Percentiles rank a stretch among this genome's conserved stretches.
These are phyloP conservation scores for Acanthochlamys bracteata DNA, from an alignment of 106 monocot species.

Conservation along the genomic window DNA sequence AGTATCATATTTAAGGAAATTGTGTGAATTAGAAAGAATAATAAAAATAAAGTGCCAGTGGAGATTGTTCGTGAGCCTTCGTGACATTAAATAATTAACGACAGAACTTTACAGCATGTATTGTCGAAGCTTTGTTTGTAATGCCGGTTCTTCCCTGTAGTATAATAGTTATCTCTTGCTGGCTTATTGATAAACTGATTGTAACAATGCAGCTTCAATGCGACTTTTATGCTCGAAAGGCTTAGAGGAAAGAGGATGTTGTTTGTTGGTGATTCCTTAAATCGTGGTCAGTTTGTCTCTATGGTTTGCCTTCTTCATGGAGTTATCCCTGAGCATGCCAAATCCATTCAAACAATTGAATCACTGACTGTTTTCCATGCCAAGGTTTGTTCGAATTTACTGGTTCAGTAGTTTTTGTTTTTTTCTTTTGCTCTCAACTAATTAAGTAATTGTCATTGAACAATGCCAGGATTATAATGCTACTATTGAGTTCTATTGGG, in stretches of 20 bases:
- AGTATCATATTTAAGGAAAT: no score
- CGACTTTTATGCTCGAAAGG: conserved; percentile 70
- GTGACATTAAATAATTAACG: no score
- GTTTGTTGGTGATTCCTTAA: conserved; percentile 86
- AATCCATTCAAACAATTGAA: conserved; percentile 38
- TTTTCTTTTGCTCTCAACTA: not conserved
- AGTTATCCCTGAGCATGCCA: conserved; percentile 39
- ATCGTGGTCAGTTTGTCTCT: conserved; percentile 81
- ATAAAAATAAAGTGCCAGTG: no score
- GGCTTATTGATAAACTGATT: no score
- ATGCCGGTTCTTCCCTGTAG: no score
- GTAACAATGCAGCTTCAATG: conserved; percentile 62
- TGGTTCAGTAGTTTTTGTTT: not conserved
- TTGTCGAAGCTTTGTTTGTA: no score
- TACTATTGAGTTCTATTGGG: conserved; percentile 96
- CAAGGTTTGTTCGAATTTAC: conserved; percentile 17
- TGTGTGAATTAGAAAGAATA: no score
- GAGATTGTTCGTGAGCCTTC: no score
- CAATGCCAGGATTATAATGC: conserved; percentile 67
- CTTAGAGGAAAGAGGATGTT: conserved; percentile 83
- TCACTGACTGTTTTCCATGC: conserved; percentile 52
- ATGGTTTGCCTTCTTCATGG: conserved; percentile 71
- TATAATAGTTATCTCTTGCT: no score
- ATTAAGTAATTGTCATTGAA: not conserved
- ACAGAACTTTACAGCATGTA: no score